phyloP scores from a whole-genome alignment of 805 yeast genomes.

The Priceomyces haplophilus region DNA sequence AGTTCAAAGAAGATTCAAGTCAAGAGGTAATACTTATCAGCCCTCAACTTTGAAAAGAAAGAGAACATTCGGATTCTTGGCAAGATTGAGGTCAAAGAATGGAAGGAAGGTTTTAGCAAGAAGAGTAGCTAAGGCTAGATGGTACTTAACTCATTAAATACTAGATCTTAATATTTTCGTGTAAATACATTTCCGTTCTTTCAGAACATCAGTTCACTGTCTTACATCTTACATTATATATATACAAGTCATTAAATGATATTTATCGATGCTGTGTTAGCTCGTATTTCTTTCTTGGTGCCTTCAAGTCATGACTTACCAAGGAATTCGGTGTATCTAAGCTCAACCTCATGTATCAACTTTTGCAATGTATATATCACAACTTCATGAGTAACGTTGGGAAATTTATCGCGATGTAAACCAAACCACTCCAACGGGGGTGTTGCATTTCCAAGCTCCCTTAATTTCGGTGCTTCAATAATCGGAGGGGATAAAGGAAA shows the following conservation, averaged over 20 bases:
- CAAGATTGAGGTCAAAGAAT: slow-evolving; percentile 67
- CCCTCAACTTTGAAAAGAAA: slow-evolving; percentile 90
- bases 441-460: slow-evolving; percentile 93
- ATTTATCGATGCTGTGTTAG: neutral
- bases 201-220: too few relatives aligned
- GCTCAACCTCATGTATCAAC: slow-evolving; percentile 66
- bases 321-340: slow-evolving; percentile 47
- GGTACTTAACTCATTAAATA: slow-evolving; percentile 78
- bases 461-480: slow-evolving; percentile 84
- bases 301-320: slow-evolving; percentile 39
- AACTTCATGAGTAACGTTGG: slow-evolving; percentile 80
- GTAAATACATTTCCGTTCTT: slow-evolving; percentile 1
- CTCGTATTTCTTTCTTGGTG: neutral
- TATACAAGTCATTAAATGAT: neutral
- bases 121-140: slow-evolving; percentile 85
- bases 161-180: slow-evolving; percentile 2
- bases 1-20: slow-evolving; percentile 67
- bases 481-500: slow-evolving; percentile 69
- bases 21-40: slow-evolving; percentile 93
- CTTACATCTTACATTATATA: neutral
- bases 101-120: slow-evolving; percentile 79
- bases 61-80: slow-evolving; percentile 84
- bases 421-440: slow-evolving; percentile 99
- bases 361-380: slow-evolving; percentile 72
- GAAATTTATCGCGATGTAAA: slow-evolving; percentile 79